phyloP scores from a whole-genome alignment of 176 grass and related monocot genomes.

The Alloteropsis semialata region DNA sequence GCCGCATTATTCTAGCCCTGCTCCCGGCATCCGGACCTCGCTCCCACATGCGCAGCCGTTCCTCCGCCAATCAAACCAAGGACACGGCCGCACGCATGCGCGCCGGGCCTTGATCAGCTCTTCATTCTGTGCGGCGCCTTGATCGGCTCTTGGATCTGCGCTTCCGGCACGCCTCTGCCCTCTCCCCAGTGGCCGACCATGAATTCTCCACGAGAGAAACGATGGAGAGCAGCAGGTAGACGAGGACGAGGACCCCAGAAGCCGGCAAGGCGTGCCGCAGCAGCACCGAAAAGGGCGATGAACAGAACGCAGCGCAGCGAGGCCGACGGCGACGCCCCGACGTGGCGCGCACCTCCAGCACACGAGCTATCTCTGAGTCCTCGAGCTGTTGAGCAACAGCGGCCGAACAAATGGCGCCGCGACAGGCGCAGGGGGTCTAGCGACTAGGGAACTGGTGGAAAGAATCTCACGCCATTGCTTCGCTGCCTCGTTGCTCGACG shows the following conservation, averaged over 20 bases:
- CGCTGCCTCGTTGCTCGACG: background rate
- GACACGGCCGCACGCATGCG: background rate
- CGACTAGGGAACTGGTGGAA: background rate
- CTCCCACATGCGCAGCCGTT: background rate
- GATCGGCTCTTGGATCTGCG: background rate
- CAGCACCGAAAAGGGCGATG: background rate
- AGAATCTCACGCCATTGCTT: background rate
- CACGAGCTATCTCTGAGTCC: background rate
- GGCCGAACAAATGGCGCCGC: background rate
- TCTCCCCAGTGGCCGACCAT: background rate
- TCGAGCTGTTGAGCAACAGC: conserved; percentile 19
- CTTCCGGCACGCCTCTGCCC: background rate
- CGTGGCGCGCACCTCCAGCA: background rate
- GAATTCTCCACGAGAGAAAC: background rate
- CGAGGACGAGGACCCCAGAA: background rate
- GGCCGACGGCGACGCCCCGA: too few species aligned
- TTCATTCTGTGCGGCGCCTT: too few species aligned
- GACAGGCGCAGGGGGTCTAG: background rate
- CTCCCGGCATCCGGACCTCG: conserved; percentile 19
- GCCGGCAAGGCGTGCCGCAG: background rate
- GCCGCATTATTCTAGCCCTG: background rate
- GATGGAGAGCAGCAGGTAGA: too few species aligned
- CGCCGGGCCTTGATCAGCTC: too few species aligned
- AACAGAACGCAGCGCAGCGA: too few species aligned
- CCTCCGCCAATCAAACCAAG: too few species aligned